Base-by-base conservation (phyloP, 208 protist genomes). In the Herpetomonas samuelpessoai region DNA sequence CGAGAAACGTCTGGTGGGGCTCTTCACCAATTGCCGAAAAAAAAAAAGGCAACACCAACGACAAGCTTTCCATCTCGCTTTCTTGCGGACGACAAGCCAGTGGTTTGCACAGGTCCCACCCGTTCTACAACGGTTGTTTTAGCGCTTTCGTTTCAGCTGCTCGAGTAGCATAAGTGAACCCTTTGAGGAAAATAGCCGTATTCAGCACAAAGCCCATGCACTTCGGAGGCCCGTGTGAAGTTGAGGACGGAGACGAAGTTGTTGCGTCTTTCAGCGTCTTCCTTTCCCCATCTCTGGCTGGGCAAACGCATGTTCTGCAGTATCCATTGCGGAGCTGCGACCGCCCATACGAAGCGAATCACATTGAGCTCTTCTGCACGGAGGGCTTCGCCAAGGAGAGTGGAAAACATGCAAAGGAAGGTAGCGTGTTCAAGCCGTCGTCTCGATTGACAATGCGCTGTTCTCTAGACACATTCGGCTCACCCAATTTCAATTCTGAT, bases 231-330 rank as follows among this genome's bases (percentile, higher is more conserved):
- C 39, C 22, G 44, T 27, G n/a, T 47, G 62, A 75, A 6, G 48
- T 59, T 26, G 69, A 65, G 4, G 83, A 83, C 39, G 88, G n/a
- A n/a, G n/a, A 93, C 53, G 82, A 92, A 26, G 78, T 96, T 0
- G 74, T 96, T 16, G 84, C 76, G 0, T 81, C 81, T 0, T 94
- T 91, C 31, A 84, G 76, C 31, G 83, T 96, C 0, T 96, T 87
- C 57, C 61, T 76, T 30, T 79, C 84, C 7, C 70, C 81, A 9
- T 72, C 72, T 18, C 65, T 90, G 10, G 64, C 72, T 18, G 63
- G 82, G 0, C 73, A 92, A 21, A 46, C 86, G 19, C 88, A 97
- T 47, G 72, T 97, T 44, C 95, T 97, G 55, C 88, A 95, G 64
- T 97, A 88, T 60, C 86, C 91, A 18, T 56, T 93, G 45, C 74